These are phyloP conservation scores for Ophiosphaerella narmari DNA, from an alignment of 2,329 filamentous ascomycete species.

Conservation along the genomic window DNA sequence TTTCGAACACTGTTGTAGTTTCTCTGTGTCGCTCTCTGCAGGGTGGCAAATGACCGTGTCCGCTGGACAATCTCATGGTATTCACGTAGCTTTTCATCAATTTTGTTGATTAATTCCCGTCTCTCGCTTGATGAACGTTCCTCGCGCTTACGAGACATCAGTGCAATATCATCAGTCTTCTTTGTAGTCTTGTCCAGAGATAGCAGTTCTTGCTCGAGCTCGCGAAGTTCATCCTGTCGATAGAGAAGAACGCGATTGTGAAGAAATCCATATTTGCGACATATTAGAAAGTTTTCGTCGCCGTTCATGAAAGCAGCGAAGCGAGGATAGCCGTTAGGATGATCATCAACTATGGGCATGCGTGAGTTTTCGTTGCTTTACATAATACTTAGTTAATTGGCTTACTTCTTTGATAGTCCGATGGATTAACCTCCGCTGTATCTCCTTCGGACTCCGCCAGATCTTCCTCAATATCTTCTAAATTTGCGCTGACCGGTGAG, in stretches of 20 bases:
- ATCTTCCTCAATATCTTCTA: constrained; percentile 12
- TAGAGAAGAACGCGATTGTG: constrained; percentile 21
- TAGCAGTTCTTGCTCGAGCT: constrained; percentile 15
- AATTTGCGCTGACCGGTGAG: constrained; percentile 3
- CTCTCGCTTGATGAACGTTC: background rate
- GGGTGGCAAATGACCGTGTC: constrained; percentile 10
- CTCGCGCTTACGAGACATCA: constrained; percentile 8
- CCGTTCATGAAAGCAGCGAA: constrained; percentile 26
- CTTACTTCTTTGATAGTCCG: constrained; percentile 9
- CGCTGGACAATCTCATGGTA: constrained; percentile 19
- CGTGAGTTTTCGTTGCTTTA: too few species aligned
- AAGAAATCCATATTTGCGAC: constrained; percentile 19
- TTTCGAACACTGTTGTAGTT: background rate
- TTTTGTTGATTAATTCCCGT: constrained; percentile 10
- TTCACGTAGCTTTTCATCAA: constrained; percentile 17
- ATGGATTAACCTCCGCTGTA: background rate
- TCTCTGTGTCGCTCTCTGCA: constrained; percentile 1
- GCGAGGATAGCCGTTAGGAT: constrained; percentile 24
- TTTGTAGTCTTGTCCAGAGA: constrained; percentile 7
- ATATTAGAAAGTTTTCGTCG: constrained; percentile 29
- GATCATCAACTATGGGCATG: constrained; percentile 20
- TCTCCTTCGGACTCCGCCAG: constrained; percentile 4
- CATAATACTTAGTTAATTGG: background rate
- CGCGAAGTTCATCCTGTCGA: constrained; percentile 17
- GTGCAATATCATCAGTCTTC: background rate